phyloP scores from a whole-genome alignment of 495 filamentous ascomycete species.

The Astrothelium macrocarpum region DNA sequence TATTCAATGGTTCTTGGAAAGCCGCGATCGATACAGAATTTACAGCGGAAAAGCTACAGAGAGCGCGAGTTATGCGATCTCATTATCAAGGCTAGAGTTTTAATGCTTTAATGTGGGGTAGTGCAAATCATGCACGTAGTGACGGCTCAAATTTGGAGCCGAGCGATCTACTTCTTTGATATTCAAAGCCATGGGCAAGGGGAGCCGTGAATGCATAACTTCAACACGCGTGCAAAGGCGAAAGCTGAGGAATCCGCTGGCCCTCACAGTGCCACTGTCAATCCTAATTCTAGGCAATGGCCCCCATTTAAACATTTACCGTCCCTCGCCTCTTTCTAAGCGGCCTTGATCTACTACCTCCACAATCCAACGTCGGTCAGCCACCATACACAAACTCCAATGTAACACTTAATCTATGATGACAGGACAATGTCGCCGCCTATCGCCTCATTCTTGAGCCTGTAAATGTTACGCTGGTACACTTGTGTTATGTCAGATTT shows the following conservation, averaged over 20 bases:
- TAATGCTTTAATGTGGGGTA: not conserved
- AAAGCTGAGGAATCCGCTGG: not conserved
- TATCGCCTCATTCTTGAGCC: not conserved
- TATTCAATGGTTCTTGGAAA: too few species aligned
- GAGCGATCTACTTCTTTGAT: not conserved
- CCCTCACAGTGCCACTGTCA: not conserved
- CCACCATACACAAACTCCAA: not conserved
- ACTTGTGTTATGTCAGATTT: too few species aligned
- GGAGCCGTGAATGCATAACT: not conserved
- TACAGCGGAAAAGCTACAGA: too few species aligned
- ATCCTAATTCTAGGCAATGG: not conserved
- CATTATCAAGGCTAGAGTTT: too few species aligned
- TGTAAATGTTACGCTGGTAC: too few species aligned
- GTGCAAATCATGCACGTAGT: constrained; percentile 5
- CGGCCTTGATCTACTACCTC: constrained; percentile 2
- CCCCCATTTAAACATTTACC: not conserved
- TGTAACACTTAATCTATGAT: not conserved
- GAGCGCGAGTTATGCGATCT: not conserved
- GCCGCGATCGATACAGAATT: too few species aligned
- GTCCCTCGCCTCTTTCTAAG: not conserved
- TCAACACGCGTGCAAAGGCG: not conserved
- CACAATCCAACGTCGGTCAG: not conserved
- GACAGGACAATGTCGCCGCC: not conserved
- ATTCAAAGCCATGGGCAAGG: not conserved
- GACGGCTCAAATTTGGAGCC: not conserved